Evolutionary conservation across 768 basidiomycete genomes (phyloP).

Genomic region (Lactarius akahatsu): DNA sequence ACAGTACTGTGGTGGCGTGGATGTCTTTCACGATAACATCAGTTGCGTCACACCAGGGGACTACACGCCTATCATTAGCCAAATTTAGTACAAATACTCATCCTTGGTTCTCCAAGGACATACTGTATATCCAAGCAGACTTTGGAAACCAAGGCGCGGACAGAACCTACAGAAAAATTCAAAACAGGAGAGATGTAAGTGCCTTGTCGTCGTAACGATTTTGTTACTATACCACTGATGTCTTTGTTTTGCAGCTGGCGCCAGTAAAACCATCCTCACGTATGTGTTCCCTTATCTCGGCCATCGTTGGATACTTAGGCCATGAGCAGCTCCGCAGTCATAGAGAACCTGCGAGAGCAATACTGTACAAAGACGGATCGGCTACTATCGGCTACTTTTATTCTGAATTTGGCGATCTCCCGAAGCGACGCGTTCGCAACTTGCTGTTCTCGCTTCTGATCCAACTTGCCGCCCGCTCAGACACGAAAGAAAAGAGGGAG

Average conservation of each 20-base stretch:
- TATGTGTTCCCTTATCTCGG: background rate
- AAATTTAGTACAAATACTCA: too few species aligned
- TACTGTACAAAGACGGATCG: slow-evolving; percentile 8
- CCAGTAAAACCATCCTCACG: slow-evolving; percentile 19
- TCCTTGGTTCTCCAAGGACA: too few species aligned
- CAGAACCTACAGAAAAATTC: too few species aligned
- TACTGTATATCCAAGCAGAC: too few species aligned
- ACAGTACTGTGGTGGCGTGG: too few species aligned
- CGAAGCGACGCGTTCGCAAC: slow-evolving; percentile 19
- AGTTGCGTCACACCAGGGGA: too few species aligned
- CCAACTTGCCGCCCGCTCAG: slow-evolving; percentile 26
- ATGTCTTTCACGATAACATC: too few species aligned
- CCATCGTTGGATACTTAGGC: background rate
- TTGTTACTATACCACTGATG: background rate
- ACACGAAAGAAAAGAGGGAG: background rate
- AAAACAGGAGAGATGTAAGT: slow-evolving; percentile 9
- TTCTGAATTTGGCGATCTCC: slow-evolving; percentile 30
- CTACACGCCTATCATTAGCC: too few species aligned
- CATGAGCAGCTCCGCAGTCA: slow-evolving; percentile 13
- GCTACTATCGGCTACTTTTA: slow-evolving; percentile 30
- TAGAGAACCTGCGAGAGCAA: slow-evolving; percentile 16
- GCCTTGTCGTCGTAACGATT: background rate
- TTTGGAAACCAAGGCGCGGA: too few species aligned
- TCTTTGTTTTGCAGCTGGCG: slow-evolving; percentile 5
- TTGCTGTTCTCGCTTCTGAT: slow-evolving; percentile 30